phyloP scores from a whole-genome alignment of 2,329 filamentous ascomycete species.

The Rutstroemia sp. region DNA sequence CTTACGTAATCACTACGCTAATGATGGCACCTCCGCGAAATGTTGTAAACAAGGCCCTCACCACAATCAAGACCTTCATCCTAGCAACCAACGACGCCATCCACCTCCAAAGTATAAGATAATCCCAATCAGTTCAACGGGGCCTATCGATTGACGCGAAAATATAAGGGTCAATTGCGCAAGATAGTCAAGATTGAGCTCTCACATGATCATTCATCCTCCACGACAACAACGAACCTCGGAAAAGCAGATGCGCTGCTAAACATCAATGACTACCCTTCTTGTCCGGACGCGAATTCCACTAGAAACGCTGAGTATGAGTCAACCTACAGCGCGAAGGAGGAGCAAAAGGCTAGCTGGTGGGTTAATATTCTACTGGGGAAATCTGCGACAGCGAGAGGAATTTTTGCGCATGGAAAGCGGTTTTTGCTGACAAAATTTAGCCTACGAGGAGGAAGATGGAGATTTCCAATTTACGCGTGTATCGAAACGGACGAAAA shows the following conservation, averaged over 20 bases:
- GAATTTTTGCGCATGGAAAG: conserved; percentile 3
- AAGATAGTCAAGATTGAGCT: not conserved
- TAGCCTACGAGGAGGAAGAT: conserved; percentile 63
- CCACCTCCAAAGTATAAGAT: not conserved
- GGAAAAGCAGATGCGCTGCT: conserved; percentile 24
- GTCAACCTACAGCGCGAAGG: conserved; percentile 48
- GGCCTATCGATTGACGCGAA: conserved; percentile 22
- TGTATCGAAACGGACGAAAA: conserved; percentile 58
- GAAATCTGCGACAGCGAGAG: conserved; percentile 5
- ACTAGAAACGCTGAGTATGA: conserved; percentile 64
- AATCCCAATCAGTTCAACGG: not conserved
- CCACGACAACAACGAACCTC: conserved; percentile 9
- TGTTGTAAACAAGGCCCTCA: conserved; percentile 24
- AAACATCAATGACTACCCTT: conserved; percentile 61
- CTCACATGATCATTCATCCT: not conserved
- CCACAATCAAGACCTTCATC: not conserved
- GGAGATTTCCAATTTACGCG: conserved; percentile 72
- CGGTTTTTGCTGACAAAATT: conserved; percentile 9
- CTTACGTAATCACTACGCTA: too few species aligned
- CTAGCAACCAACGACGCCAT: not conserved
- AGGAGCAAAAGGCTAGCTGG: conserved; percentile 56
- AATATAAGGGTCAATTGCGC: conserved; percentile 12
- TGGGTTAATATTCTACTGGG: conserved; percentile 33
- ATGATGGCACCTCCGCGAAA: conserved; percentile 28
- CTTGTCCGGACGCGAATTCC: conserved; percentile 52